Evolutionary conservation across 2,329 filamentous ascomycete species (phyloP), one percentile per base, ranked within the genome.

Genomic region (Tolypocladium ovalisporum): DNA sequence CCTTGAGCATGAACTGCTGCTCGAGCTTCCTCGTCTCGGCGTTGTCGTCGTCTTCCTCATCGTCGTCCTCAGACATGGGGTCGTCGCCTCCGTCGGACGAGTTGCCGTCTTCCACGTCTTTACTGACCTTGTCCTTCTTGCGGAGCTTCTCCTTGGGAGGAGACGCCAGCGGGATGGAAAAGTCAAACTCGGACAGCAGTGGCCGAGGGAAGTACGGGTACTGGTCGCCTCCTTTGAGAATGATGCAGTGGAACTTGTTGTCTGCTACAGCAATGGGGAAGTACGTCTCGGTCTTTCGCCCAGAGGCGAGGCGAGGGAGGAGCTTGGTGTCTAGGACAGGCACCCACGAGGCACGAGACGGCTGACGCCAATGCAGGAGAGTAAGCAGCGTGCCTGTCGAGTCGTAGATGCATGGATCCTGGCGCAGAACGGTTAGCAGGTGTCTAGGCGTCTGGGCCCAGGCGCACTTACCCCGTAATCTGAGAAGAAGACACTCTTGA

Each of bases 371-470:
- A 73, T 96, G 92, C 51, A 96, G 79, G 2, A 97, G 81, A 1
- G 93, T 88, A 15, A 97, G 80, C 1, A 99, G 78, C 0, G 93
- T 90, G 44, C 95, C 94, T 2, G 89, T 90, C 6, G 89, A 90
- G 71, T 97, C 94, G 71, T 97, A 99, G 58, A 97, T 92, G 70
- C 90, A 97, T 8, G 94, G 94, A 66, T 99, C 92, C 87, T 90
- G 61, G n/a, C 29, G 4, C 24, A 52, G 54, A 63, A 22, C 60
- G 32, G 35, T 54, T 47, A 52, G 37, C 34, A 15, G 2, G 19
- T 17, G 17, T 24, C 2, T 12, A 7, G 34, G 22, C 17, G 15
- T 17, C 22, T 19, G 10, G 6, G 19, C 17, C 27, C 17, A 12
- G 15, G 19, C n/a, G 19, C 15, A 54, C 85, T 73, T 78, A 90